Base-by-base conservation (phyloP, 106 monocot species). In the Triglochin maritima region DNA sequence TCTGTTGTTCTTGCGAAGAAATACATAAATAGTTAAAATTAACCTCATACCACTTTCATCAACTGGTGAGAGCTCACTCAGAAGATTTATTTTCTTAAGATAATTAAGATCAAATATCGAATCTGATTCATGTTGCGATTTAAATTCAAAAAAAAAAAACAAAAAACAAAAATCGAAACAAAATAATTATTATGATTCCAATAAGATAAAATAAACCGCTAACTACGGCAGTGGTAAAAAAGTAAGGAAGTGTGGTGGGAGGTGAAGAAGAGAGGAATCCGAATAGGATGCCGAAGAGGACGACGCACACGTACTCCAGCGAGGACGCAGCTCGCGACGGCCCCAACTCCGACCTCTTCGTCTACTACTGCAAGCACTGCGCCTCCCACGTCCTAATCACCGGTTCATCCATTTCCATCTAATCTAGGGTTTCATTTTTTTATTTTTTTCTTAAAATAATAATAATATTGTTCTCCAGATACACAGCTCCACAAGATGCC, bases 301-400 rank as follows among this genome's bases (percentile, higher is more conserved):
- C 90, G 78, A 96, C 95, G 62, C 95, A 91, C 78, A 91, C 95
- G 50, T 95, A 96, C 73, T 96, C 95, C 53, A 96, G 95, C 67
- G 90, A 90, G 76, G 90, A 96, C 52, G 90, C 87, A 17, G 85
- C 83, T 47, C 83, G 79, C 50, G 90, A 85, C 56, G 95, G 90
- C 46, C 85, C 85, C 71, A 75, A 91, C 48, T 87, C 95, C 72
- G 90, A 96, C 47, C 85, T 88, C 78, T 96, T 90, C 81, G 95
- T 96, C 57, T 96, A 88, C 80, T 88, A 90, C 78, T 90, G 90
- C 95, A 96, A 88, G 78, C 85, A 90, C 78, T 90, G 95, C 80
- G 68, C 64, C 61, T 96, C 96, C 50, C 96, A 91, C 57, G 96
- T 91, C 64, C 91, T 96, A 69, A 96, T 96, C 78, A 91, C 96